A percentile compares a stretch with the other conserved stretches of the same genome.
phyloP scores from a whole-genome alignment of 2,329 filamentous ascomycete genomes.

The Gnomoniopsis smithogilvyi region DNA sequence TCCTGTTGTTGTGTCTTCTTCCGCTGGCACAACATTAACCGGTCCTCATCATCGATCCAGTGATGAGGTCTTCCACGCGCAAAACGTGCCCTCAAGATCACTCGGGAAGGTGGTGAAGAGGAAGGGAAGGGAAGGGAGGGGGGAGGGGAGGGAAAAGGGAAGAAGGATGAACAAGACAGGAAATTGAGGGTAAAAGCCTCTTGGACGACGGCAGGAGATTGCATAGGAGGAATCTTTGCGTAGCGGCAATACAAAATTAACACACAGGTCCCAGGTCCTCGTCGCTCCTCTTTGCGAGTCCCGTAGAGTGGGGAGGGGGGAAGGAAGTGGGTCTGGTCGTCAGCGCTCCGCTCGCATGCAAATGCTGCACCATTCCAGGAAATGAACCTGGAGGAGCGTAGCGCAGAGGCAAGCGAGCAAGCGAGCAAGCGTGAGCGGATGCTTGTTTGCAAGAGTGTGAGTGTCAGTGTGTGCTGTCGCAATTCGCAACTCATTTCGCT shows the following conservation, averaged over 20 bases:
- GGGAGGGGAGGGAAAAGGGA: background rate
- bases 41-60: conserved; percentile 16
- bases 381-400: no score
- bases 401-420: no score
- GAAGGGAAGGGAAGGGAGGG: background rate
- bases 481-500: background rate
- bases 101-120: conserved; percentile 9
- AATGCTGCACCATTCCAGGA: no score
- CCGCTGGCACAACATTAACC: conserved; percentile 11
- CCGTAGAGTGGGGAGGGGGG: background rate
- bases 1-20: background rate
- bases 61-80: conserved; percentile 19
- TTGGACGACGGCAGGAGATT: background rate
- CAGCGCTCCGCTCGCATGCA: no score
- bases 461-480: background rate
- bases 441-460: no score
- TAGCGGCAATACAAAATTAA: background rate
- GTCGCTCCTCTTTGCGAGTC: background rate
- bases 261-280: background rate
- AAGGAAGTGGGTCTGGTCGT: background rate
- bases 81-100: conserved; percentile 19
- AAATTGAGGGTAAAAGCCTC: background rate
- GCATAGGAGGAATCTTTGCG: background rate
- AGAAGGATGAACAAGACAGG: background rate
- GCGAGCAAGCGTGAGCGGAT: no score